Evolutionary conservation across 192 early-diverging fungal genomes (phyloP), one percentile per base, ranked within the genome.

Genomic region (Bifiguratus adelaidae): DNA sequence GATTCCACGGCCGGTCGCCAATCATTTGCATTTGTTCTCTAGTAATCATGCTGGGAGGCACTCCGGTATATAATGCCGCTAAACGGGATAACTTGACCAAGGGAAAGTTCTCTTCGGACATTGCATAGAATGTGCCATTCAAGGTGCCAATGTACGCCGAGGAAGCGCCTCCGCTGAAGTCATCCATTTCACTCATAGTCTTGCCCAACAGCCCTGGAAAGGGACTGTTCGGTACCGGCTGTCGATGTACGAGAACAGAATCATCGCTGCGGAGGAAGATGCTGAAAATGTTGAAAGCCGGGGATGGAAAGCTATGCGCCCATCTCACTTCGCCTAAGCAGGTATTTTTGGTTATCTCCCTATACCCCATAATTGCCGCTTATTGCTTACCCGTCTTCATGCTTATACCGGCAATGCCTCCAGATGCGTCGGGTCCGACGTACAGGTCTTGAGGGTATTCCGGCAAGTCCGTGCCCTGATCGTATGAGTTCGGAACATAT

Each of bases 31-130:
- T n/a, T n/a, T n/a, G n/a, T n/a, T 45, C 44, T 57, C 45, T 66
- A 30, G 34, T 64, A 70, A 15, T 38, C 37, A 60, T 65, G 5
- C 57, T 50, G 0, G 57, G 57, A 8, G 28, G 27, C 27, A 26
- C 19, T 1, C 45, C 50, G 0, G 57, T 59, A 27, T 59, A 59
- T 19, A 53, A 32, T 13, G 45, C 51, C 3, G 57, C 42, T 51
- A 50, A 60, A n/a, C 65, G 48, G 33, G 74, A 67, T 21, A 64
- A 50, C 4, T 60, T 57, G 8, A 76, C 61, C n/a, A 81, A 49
- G 8, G 81, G 81, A 34, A 81, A 85, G 49, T 82, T 75, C 22
- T 83, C 69, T 15, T 60, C 46, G 0, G 83, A 80, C 24, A 90
- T 61, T 13, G 80, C 63, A 65, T 82, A 90, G 9, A 85, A 70